Evolutionary conservation across 1,139 yeast species (phyloP).

Genomic region (Taiozyma sp.): DNA sequence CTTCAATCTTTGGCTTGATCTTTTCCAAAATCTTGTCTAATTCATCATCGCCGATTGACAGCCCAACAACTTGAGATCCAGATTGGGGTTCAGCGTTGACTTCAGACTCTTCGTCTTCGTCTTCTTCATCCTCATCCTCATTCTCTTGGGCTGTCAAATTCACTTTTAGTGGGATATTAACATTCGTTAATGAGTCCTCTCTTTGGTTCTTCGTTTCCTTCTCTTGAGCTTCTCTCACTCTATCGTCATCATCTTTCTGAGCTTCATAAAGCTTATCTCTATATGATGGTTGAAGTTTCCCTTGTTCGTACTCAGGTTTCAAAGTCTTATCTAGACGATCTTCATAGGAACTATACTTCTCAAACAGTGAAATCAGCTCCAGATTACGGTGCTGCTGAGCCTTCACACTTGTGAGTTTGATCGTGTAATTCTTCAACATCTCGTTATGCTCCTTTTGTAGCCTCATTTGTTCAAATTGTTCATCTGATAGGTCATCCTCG

Average conservation of each 20-base stretch:
- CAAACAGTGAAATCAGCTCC: conserved; percentile 18
- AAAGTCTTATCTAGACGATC: conserved; percentile 13
- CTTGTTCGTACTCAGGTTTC: conserved; percentile 13
- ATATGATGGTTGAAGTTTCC: conserved; percentile 15
- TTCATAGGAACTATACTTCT: conserved; percentile 21
- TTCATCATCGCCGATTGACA: conserved; percentile 12
- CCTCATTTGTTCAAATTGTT: conserved; percentile 23
- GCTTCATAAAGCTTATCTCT: conserved; percentile 17
- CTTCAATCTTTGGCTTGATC: conserved; percentile 33
- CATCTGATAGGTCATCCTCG: conserved; percentile 25
- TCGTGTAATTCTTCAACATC: conserved; percentile 22
- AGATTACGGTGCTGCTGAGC: conserved; percentile 21
- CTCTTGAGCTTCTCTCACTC: conserved; percentile 26
- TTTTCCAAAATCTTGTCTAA: conserved; percentile 10
- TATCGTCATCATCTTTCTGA: conserved; percentile 18
- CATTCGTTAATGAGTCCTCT: conserved; percentile 21
- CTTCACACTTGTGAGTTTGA: conserved; percentile 20
- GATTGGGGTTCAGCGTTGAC: background rate
- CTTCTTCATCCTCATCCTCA: conserved; percentile 1
- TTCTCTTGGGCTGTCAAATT: background rate
- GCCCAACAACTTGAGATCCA: conserved; percentile 1
- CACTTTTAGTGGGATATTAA: conserved; percentile 17
- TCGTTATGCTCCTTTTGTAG: conserved; percentile 21
- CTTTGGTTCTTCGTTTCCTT: conserved; percentile 15
- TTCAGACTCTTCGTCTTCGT: background rate